Evolutionary conservation across 345 rosid genomes (phyloP), one percentile per base, ranked within the genome.

Genomic region (Combretum micranthum): DNA sequence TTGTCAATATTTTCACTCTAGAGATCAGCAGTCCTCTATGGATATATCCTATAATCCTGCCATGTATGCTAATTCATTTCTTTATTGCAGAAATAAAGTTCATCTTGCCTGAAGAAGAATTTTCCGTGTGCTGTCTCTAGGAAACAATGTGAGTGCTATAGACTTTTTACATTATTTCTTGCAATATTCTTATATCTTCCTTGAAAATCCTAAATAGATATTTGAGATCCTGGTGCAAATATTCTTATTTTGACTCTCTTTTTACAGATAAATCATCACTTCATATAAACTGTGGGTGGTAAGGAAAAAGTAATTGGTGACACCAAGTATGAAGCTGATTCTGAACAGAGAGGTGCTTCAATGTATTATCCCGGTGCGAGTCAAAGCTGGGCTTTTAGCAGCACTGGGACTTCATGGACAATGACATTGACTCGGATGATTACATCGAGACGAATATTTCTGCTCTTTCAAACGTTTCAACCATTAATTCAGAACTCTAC

Each of bases 331-430:
- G 83, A 82, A 54, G 75, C 77, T 64, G 98, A 91, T 70, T 15
- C 18, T 20, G 85, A 77, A 42, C 32, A 66, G 16, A 79, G 78
- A 73, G 96, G 98, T 39, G 87, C 96, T 68, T 85, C 98, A 13
- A 79, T 72, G 82, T 83, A 62, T 65, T 64, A 65, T 25, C 26
- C 26, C 2, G 26, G 3, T 65, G 10, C 15, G 18, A 63, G 72
- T 52, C 74, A 73, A 55, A 69, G 75, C 54, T 91, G 96, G 94
- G 95, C 83, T 66, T 74, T 79, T 42, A 91, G 98, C 76, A 91
- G 90, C 78, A 91, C 88, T 0, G 96, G 98, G 52, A 79, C 79
- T 91, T 85, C 81, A 72, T 84, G 96, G 95, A 88, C 64, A 72
- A 86, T 54, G 68, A 80, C 65, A 70, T 70, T 50, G 87, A 80